phyloP scores from a whole-genome alignment of 805 yeast species.

The Kazachstania psychrophila region DNA sequence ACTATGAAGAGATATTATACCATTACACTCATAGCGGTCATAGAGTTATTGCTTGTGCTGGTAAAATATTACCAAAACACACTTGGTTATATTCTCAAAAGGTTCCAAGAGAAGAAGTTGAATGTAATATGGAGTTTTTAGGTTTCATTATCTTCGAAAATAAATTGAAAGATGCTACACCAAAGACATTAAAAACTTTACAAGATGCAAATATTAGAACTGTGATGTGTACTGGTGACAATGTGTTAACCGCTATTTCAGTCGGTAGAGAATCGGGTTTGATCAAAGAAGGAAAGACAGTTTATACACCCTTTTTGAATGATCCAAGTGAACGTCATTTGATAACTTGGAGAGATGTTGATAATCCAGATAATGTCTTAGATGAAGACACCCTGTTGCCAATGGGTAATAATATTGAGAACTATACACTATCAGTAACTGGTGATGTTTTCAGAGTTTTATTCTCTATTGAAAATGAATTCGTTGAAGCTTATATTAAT shows the following conservation, averaged over 20 bases:
- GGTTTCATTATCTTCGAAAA: slow-evolving; percentile 94
- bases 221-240: slow-evolving; percentile 97
- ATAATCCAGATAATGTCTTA: slow-evolving; percentile 44
- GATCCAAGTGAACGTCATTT: slow-evolving; percentile 30
- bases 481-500: slow-evolving; percentile 36
- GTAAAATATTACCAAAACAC: slow-evolving; percentile 39
- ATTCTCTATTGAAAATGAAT: slow-evolving; percentile 35
- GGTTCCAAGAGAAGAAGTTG: slow-evolving; percentile 55
- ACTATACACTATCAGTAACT: slow-evolving; percentile 72
- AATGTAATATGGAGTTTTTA: slow-evolving; percentile 56
- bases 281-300: slow-evolving; percentile 37
- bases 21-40: slow-evolving; percentile 88
- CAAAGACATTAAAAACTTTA: slow-evolving; percentile 48
- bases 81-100: slow-evolving; percentile 44
- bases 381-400: slow-evolving; percentile 60
- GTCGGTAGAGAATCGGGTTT: slow-evolving; percentile 82
- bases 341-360: slow-evolving; percentile 57
- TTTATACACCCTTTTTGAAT: slow-evolving; percentile 55
- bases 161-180: slow-evolving; percentile 66
- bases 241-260: slow-evolving; percentile 85
- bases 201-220: slow-evolving; percentile 67
- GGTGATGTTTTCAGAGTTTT: slow-evolving; percentile 85
- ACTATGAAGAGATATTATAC: slow-evolving; percentile 65
- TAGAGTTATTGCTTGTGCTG: slow-evolving; percentile 92
- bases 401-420: slow-evolving; percentile 22